Evolutionary conservation across 1,284 basidiomycete species (phyloP).

Genomic region (Melampsora americana): DNA sequence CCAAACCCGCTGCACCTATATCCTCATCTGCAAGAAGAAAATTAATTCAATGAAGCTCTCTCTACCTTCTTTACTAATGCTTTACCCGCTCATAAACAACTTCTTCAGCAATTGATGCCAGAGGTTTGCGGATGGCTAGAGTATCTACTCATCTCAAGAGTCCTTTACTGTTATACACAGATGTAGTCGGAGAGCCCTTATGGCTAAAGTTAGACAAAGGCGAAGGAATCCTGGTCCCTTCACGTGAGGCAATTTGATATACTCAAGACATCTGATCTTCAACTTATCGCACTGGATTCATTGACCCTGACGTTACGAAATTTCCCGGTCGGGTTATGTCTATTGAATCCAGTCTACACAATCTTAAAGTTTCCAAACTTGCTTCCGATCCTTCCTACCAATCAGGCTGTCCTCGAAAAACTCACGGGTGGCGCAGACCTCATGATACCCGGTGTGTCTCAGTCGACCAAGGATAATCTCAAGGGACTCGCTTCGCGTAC

Average conservation of each 20-base stretch:
- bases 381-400: slow-evolving; percentile 15
- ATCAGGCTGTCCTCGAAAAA: slow-evolving; percentile 20
- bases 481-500: neutral
- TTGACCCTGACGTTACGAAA: neutral
- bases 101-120: slow-evolving; percentile 5
- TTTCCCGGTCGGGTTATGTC: neutral
- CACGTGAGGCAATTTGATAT: neutral
- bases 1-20: slow-evolving; percentile 12
- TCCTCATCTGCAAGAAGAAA: slow-evolving; percentile 23
- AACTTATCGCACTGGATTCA: neutral
- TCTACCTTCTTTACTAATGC: neutral
- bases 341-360: slow-evolving; percentile 20
- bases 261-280: neutral
- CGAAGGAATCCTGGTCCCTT: neutral
- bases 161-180: slow-evolving; percentile 12
- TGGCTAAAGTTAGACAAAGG: slow-evolving; percentile 13
- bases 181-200: slow-evolving; percentile 9
- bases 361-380: slow-evolving; percentile 11
- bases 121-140: slow-evolving; percentile 2
- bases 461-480: neutral
- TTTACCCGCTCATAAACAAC: slow-evolving; percentile 1
- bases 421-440: slow-evolving; percentile 22
- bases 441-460: slow-evolving; percentile 29
- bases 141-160: slow-evolving; percentile 17
- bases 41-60: neutral